These are phyloP conservation scores for Globisporangium paroecandrum DNA, from an alignment of 352 stramenopile species.

Conservation along the genomic window DNA sequence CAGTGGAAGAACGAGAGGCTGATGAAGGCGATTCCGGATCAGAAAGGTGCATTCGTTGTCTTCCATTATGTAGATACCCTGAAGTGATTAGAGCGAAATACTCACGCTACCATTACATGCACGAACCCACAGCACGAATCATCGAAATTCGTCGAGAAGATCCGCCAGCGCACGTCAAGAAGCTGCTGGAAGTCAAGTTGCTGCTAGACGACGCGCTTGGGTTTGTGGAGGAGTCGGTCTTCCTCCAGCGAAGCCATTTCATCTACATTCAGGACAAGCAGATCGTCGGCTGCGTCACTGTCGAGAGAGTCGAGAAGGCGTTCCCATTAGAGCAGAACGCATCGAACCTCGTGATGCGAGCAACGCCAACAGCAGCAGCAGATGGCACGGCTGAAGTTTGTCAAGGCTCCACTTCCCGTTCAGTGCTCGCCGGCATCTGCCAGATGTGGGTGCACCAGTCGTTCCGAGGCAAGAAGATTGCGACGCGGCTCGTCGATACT, in stretches of 20 bases:
- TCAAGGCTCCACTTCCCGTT: background rate
- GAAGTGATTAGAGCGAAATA: background rate
- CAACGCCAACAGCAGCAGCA: background rate
- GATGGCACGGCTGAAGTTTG: background rate
- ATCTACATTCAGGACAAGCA: conserved; percentile 55
- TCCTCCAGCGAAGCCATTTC: conserved; percentile 59
- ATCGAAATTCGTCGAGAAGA: conserved; percentile 64
- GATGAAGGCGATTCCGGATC: conserved; percentile 38
- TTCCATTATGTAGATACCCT: background rate
- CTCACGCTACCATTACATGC: background rate
- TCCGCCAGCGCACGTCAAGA: conserved; percentile 54
- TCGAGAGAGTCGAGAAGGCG: conserved; percentile 45
- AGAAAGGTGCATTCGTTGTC: conserved; percentile 19
- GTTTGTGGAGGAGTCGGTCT: conserved; percentile 44
- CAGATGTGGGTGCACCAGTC: conserved; percentile 70
- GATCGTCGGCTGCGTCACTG: conserved; percentile 62
- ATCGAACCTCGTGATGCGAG: conserved; percentile 9
- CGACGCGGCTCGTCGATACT: conserved; percentile 55
- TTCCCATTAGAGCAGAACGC: conserved; percentile 27
- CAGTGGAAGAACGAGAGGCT: conserved; percentile 72
- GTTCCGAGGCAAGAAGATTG: conserved; percentile 46
- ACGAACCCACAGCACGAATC: conserved; percentile 33
- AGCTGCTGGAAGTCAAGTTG: conserved; percentile 67
- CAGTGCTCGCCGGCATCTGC: conserved; percentile 52
- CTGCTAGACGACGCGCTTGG: conserved; percentile 72